Evolutionary conservation across 768 basidiomycete species (phyloP), one percentile per base, ranked within the genome.

Genomic region (Leccinum olivaceopallidum): DNA sequence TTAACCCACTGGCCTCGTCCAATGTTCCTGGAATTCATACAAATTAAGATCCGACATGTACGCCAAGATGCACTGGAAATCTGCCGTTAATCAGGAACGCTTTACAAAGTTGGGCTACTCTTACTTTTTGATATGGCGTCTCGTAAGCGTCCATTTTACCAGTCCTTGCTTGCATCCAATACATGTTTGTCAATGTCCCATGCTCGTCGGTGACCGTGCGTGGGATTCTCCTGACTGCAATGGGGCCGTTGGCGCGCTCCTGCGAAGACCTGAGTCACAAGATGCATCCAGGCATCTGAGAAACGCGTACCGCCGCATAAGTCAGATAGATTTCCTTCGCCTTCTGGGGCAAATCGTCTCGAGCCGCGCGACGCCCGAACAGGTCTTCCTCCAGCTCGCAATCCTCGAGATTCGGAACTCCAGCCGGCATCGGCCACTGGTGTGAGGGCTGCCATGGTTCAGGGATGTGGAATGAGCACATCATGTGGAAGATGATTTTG

Each of bases 401-500:
- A 20, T 85, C 76, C 34, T 91, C 88, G 0, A 90, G 86, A 18
- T 64, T 68, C 5, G 80, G 78, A 8, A 78, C 62, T 8, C 62
- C 83, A 18, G 80, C 77, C 0, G 91, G 91, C 81, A 89, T 86
- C 4, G 83, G 74, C 82, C 84, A 87, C 60, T 90, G 87, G 65
- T 86, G 79, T 9, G 76, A 70, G 1, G 86, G 89, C 68, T 92
- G 90, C 82, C 84, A 85, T 10, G 85, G 84, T 68, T 94, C 92
- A 4, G 89, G 88, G 55, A 78, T 80, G 63, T 94, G 90, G 79
- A 92, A 94, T 5, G 92, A 94, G 71, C 90, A 93, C 61, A 90
- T 69, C 75, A 93, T 78, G 47, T 88, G 80, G 71, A 85, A 85
- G 59, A 85, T 76, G n/a, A 72, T 71, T 49, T 73, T 74, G n/a